Evolutionary conservation across 177 flowering plant genomes (phyloP), one percentile per base, ranked within the genome.

Genomic region (Vitis hybrid): DNA sequence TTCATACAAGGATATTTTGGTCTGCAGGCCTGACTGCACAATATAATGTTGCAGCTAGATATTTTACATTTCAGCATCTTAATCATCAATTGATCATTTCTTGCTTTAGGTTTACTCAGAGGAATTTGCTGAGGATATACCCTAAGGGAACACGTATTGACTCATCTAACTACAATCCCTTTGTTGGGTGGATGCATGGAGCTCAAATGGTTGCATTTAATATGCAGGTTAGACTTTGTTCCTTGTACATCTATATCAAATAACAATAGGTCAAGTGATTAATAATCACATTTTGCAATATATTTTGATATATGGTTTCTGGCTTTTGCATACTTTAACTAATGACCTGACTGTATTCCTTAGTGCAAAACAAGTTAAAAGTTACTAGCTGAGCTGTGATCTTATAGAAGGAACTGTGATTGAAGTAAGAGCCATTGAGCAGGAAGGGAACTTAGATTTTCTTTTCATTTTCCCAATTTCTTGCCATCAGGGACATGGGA

Each of bases 151-250:
- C 51, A 16, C 76, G 85, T 13, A 1, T 82, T 0, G 52, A 62
- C 59, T 82, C 85, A 6, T 76, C 85, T 15, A 82, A 82, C 49
- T 81, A 77, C 68, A 24, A 77, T 35, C 85, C 82, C 32, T 18
- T 74, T 54, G 50, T 72, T 24, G 81, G 74, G 11, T 81, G 84
- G 84, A 68, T 15, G 64, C 80, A 81, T 74, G 84, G 84, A 70
- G 84, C 84, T 70, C 85, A 82, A 68, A 82, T 82, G 85, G 81
- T 82, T 55, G 85, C 84, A 54, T 75, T 82, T 27, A 82, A 79
- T 68, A 79, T 82, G 82, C 85, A 82, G 78, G 85, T 79, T 24
- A 48, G 52, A 60, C 2, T 30, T 52, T 6, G 5, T 35, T 35
- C 7, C 6, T 35, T 35, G 3, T 6, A 35, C 7, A 35, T 35